These are phyloP conservation scores for Filosporella fistucella DNA, from an alignment of 495 filamentous ascomycete genomes.

Conservation along the genomic window DNA sequence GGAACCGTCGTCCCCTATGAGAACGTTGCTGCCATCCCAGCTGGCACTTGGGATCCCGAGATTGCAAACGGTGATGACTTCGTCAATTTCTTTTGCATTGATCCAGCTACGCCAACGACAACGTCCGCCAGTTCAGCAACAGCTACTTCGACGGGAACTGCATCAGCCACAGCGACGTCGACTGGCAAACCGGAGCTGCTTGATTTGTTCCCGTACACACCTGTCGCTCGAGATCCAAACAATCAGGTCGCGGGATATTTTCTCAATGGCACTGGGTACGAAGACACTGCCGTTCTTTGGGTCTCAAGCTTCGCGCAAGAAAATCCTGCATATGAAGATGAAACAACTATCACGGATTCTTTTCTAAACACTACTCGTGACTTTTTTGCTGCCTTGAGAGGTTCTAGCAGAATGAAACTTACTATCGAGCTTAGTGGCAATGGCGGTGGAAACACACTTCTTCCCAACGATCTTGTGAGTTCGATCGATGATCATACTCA, in stretches of 20 bases:
- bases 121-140: background rate
- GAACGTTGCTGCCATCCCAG: slow-evolving; percentile 29
- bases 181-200: background rate
- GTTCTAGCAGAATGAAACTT: slow-evolving; percentile 40
- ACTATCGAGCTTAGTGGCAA: slow-evolving; percentile 55
- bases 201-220: slow-evolving; percentile 1
- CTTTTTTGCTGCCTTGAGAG: slow-evolving; percentile 32
- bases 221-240: slow-evolving; percentile 1
- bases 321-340: slow-evolving; percentile 17
- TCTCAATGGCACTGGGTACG: slow-evolving; percentile 34
- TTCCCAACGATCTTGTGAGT: slow-evolving; percentile 35
- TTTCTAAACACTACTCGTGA: slow-evolving; percentile 34
- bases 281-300: slow-evolving; percentile 33
- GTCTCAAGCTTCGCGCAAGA: slow-evolving; percentile 26
- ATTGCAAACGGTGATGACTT: slow-evolving; percentile 32
- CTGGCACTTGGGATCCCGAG: background rate
- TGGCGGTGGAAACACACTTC: slow-evolving; percentile 43
- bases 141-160: background rate
- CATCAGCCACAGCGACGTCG: background rate
- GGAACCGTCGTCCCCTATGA: slow-evolving; percentile 23
- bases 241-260: slow-evolving; percentile 29
- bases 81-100: slow-evolving; percentile 27
- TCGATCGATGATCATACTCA: background rate
- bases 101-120: slow-evolving; percentile 9
- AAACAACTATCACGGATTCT: slow-evolving; percentile 9